Conservation (phyloP, 495 filamentous ascomycete genomes). For the Neurospora sp. region DNA sequence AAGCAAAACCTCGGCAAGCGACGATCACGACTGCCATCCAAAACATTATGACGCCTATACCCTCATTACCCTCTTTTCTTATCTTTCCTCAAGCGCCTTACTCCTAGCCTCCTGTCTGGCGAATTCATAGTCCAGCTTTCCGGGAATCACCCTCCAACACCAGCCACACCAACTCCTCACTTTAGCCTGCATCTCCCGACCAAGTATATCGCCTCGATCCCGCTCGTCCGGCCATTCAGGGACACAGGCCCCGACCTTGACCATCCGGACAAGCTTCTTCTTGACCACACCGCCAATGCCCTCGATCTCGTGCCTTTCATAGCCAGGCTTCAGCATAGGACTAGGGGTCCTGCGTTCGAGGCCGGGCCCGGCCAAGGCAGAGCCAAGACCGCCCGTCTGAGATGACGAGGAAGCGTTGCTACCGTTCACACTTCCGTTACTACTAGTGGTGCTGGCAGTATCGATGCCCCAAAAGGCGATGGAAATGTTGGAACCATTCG, state of each 20-base stretch:
- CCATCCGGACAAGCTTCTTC: constrained; percentile 65
- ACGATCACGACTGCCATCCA: background rate
- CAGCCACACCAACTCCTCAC: constrained; percentile 59
- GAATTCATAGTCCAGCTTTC: constrained; percentile 24
- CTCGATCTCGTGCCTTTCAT: constrained; percentile 75
- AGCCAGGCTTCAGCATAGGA: constrained; percentile 48
- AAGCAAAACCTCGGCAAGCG: background rate
- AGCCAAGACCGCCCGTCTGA: background rate
- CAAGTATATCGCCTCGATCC: constrained; percentile 42
- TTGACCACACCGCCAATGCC: constrained; percentile 79
- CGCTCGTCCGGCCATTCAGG: constrained; percentile 74
- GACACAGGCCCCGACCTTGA: constrained; percentile 70
- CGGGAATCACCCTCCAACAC: constrained; percentile 52
- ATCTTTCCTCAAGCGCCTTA: constrained; percentile 3
- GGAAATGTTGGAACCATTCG: background rate
- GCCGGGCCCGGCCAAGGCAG: constrained; percentile 3
- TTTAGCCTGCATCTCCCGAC: constrained; percentile 43
- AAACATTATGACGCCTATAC: background rate
- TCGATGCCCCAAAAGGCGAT: constrained; percentile 1
- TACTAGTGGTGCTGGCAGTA: background rate
- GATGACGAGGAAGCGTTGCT: constrained; percentile 1
- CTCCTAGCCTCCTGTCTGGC: constrained; percentile 3
- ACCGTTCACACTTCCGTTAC: background rate
- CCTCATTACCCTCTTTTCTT: background rate
- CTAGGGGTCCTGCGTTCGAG: constrained; percentile 27